Evolutionary conservation across 257 asterid species (phyloP).

Genomic region (Solanum clarkiae): DNA sequence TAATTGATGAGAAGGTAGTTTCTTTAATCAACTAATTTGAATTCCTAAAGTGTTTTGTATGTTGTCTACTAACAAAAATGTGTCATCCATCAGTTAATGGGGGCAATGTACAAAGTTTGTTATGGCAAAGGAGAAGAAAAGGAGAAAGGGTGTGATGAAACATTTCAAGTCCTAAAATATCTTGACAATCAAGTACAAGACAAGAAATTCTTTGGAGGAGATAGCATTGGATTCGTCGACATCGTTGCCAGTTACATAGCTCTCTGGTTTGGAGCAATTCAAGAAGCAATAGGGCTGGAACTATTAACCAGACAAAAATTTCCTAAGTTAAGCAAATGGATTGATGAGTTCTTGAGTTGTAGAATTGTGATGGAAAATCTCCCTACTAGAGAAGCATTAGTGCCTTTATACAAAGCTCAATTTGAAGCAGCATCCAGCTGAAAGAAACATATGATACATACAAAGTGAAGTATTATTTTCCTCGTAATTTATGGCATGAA

Average conservation of each 20-base stretch:
- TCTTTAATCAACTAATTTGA: background rate
- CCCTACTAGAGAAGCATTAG: background rate
- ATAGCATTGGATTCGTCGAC: background rate
- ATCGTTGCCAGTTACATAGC: background rate
- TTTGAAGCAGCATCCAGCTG: background rate
- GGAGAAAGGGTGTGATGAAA: background rate
- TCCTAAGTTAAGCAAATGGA: background rate
- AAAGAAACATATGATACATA: background rate
- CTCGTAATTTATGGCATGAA: background rate
- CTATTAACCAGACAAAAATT: background rate
- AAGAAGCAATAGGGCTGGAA: background rate
- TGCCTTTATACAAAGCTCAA: background rate
- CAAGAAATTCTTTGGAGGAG: conserved; percentile 5
- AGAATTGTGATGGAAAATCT: background rate
- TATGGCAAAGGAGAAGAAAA: background rate
- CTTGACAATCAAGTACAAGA: background rate
- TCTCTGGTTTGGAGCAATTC: conserved; percentile 3
- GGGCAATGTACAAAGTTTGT: background rate
- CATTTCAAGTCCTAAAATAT: background rate
- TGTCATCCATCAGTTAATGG: background rate
- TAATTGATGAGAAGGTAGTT: background rate
- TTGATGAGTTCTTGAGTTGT: background rate
- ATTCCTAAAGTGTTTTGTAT: too few species aligned
- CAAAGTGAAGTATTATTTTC: background rate
- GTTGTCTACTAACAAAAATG: background rate